phyloP scores from a whole-genome alignment of 2,329 filamentous ascomycete genomes.

The Penicillium corylophilum region DNA sequence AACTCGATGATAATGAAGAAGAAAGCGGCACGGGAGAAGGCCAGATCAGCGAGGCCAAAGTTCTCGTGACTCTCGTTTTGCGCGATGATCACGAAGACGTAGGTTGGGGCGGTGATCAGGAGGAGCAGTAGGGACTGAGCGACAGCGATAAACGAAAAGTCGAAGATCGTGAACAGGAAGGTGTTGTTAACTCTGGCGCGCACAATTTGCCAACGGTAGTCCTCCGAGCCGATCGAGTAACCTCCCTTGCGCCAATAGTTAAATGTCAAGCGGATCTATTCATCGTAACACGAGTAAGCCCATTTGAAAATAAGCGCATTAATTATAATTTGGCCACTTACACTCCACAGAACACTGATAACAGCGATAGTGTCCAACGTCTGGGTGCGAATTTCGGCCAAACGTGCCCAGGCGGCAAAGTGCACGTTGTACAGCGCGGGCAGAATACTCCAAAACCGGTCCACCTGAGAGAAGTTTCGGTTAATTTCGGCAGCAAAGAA shows the following conservation, averaged over 20 bases:
- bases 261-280: constrained; percentile 75
- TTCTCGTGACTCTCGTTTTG: constrained; percentile 57
- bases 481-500: constrained; percentile 79
- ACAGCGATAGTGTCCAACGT: constrained; percentile 71
- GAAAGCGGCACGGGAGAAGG: constrained; percentile 57
- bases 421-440: constrained; percentile 85
- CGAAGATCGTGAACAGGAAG: constrained; percentile 80
- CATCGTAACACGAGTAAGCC: constrained; percentile 20
- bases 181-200: constrained; percentile 65
- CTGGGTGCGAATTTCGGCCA: constrained; percentile 67
- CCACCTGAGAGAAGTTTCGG: constrained; percentile 94
- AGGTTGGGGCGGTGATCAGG: constrained; percentile 75
- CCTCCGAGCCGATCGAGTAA: constrained; percentile 83
- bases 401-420: constrained; percentile 76
- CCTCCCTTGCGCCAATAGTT: constrained; percentile 98
- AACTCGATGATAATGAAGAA: constrained; percentile 65
- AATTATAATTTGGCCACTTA: constrained; percentile 44
- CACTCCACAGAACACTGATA: constrained; percentile 76
- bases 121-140: constrained; percentile 80
- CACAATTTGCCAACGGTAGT: constrained; percentile 88
- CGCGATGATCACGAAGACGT: constrained; percentile 73
- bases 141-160: constrained; percentile 84
- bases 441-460: constrained; percentile 86
- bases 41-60: constrained; percentile 59
- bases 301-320: neutral